Evolutionary conservation across 257 asterid genomes (phyloP), one percentile per base, ranked within the genome.

Genomic region (Mitragyna speciosa): DNA sequence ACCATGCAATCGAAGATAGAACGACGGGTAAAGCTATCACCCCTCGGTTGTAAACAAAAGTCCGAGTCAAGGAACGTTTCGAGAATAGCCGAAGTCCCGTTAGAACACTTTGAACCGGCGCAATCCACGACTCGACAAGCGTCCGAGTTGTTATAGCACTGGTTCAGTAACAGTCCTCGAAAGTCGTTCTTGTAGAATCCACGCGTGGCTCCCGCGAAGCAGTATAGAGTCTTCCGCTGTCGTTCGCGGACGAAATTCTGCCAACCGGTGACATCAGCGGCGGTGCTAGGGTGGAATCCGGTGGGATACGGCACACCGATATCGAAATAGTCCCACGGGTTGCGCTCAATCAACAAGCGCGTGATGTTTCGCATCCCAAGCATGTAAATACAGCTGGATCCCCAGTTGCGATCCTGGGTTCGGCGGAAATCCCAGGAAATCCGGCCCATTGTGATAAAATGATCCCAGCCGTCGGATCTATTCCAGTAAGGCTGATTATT

Each of bases 381-480:
- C 86, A 84, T 61, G 85, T 85, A 83, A 5, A 92, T 84, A 82
- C 94, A 92, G 75, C 93, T 84, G 67, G 98, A 93, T 2, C 98
- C 97, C 98, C 98, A 93, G 3, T 85, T 88, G 0, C 45, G 28
- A 24, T 79, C 89, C 26, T 78, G 82, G 0, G 88, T 76, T 51
- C 98, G 89, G 65, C 97, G 96, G 84, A 92, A 93, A 85, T 93
- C 97, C 98, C 98, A 93, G 5, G 97, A 78, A 10, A 93, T 89
- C 24, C 97, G 82, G 22, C 98, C 98, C 80, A 92, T 83, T 0
- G 93, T 77, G 3, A 92, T 80, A 70, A 93, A 93, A 72, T 93
- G 98, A 80, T 93, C 92, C 96, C 91, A 87, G 2, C 98, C 96
- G 65, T 73, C 6, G 17, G 92, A 85, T 80, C 73, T 88, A 31